Evolutionary conservation across 2,329 filamentous ascomycete genomes (phyloP), one percentile per base, ranked within the genome.

Genomic region (Tympanopsis confertula): DNA sequence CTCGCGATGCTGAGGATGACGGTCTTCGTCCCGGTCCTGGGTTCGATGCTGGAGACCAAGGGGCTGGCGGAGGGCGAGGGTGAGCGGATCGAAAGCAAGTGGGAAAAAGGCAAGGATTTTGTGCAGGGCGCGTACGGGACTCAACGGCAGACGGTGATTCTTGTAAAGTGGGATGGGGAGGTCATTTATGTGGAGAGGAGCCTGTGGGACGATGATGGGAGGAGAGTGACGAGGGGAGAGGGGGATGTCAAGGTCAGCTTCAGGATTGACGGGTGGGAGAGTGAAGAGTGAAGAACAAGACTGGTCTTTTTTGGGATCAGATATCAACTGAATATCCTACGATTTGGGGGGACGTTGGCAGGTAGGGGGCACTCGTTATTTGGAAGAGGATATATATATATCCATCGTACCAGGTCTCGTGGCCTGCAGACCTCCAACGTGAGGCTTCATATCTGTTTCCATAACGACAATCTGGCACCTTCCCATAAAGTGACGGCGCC

Each of bases 61-160:
- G 63, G 65, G 14, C 70, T 73, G 62, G 53, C 59, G 35, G 55
- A 56, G 17, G 60, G n/a, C 56, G 15, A 58, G 47, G 42, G 55
- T 3, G 41, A 44, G 14, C 38, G 26, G 4, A 20, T 26, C 15
- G n/a, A 38, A 24, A 37, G 33, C 26, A 37, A 35, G 4, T 12
- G 32, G 41, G 45, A 26, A 44, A 48, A 17, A 41, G 44, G 15
- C 15, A 45, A 47, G 32, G 63, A 62, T 2, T 76, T 74, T 45
- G 68, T 71, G 50, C 71, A 65, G 4, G 76, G 76, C 2, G 58
- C 76, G 44, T 81, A 81, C 46, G 76, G 76, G 3, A 81, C 76
- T 4, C 76, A 81, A 55, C 58, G 76, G 26, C 76, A 81, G 57
- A 80, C 75, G 0, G 58, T 79, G 13, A 54, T 81, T 13, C 55